phyloP scores from a whole-genome alignment of 2,329 filamentous ascomycete genomes.

The Fonsecaea pedrosoi region DNA sequence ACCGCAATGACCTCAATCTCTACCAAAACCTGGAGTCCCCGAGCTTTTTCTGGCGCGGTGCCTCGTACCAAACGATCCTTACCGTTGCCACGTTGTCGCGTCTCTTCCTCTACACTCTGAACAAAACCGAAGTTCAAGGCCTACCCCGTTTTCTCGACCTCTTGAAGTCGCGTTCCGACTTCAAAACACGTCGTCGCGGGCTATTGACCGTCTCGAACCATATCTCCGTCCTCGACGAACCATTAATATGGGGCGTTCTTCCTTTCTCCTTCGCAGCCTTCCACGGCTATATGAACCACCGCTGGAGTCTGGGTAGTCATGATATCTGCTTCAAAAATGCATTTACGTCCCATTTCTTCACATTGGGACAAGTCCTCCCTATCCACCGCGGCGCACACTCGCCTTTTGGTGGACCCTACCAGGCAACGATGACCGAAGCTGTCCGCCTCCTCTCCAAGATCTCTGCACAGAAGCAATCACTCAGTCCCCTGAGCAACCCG shows the following conservation, averaged over 20 bases:
- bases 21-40: conserved; percentile 52
- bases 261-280: conserved; percentile 75
- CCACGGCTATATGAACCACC: conserved; percentile 69
- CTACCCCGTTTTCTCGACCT: conserved; percentile 76
- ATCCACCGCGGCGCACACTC: conserved; percentile 84
- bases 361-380: conserved; percentile 85
- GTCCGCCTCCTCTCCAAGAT: conserved; percentile 75
- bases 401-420: conserved; percentile 80
- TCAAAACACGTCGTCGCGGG: conserved; percentile 71
- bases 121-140: conserved; percentile 68
- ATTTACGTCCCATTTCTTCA: conserved; percentile 76
- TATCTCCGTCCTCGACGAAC: conserved; percentile 91
- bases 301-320: conserved; percentile 90
- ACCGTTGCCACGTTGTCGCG: conserved; percentile 73
- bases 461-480: conserved; percentile 51
- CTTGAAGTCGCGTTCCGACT: conserved; percentile 74
- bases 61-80: conserved; percentile 77
- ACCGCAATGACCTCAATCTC: conserved; percentile 50
- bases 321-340: conserved; percentile 93
- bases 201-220: conserved; percentile 94
- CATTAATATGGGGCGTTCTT: conserved; percentile 88
- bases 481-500: conserved; percentile 29
- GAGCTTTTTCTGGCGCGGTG: conserved; percentile 67
- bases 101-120: conserved; percentile 73
- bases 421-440: conserved; percentile 85